Evolutionary conservation across 2,329 filamentous ascomycete species (phyloP).

Genomic region (Apiospora kogelbergensis): DNA sequence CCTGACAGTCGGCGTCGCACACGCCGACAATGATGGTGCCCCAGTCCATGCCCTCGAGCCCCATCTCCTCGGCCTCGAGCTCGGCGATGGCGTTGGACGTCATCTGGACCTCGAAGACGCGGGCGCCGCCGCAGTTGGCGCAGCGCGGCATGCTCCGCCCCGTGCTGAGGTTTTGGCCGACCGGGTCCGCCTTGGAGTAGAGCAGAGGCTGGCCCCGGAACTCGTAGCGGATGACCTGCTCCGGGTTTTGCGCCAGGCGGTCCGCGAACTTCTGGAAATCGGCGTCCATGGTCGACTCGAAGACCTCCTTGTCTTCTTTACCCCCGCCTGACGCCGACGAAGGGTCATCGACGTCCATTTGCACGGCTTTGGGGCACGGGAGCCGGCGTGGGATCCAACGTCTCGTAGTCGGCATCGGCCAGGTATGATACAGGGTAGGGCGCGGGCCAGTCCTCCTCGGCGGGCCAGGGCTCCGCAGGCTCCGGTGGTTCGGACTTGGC

Average conservation of each 20-base stretch:
- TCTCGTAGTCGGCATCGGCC: constrained; percentile 88
- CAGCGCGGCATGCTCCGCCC: constrained; percentile 66
- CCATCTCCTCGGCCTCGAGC: constrained; percentile 74
- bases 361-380: constrained; percentile 48
- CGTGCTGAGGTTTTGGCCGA: constrained; percentile 62
- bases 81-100: constrained; percentile 88
- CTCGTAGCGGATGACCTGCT: constrained; percentile 81
- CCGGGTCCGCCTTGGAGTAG: constrained; percentile 74
- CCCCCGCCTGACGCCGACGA: constrained; percentile 30
- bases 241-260: constrained; percentile 75
- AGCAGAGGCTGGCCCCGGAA: constrained; percentile 72
- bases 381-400: constrained; percentile 62
- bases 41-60: constrained; percentile 93
- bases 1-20: constrained; percentile 76
- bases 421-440: constrained; percentile 78
- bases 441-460: constrained; percentile 59
- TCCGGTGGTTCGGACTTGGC: constrained; percentile 32
- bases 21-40: constrained; percentile 87
- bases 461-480: constrained; percentile 74
- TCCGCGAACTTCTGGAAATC: constrained; percentile 81
- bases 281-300: constrained; percentile 73
- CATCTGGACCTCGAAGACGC: constrained; percentile 90
- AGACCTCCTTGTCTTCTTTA: constrained; percentile 68
- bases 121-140: constrained; percentile 68
- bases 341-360: constrained; percentile 48